Evolutionary conservation across 371 early-diverging fungal genomes (phyloP).

Genomic region (Mucor piriformis): DNA sequence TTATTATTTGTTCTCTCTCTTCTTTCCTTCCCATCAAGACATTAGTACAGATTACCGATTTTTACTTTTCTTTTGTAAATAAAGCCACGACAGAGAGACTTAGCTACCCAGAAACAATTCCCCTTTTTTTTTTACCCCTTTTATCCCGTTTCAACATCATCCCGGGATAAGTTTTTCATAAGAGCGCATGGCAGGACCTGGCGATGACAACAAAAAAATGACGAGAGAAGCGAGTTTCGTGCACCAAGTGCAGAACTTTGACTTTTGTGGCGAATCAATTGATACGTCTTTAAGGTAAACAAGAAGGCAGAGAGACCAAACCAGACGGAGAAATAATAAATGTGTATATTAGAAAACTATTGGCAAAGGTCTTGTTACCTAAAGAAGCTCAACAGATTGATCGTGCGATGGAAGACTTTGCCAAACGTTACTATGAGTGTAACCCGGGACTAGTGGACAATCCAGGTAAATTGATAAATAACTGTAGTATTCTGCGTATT

Average conservation of each 20-base stretch:
- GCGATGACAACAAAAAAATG: slow-evolving; percentile 6
- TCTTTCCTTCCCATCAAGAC: not conserved
- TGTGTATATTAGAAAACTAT: slow-evolving; percentile 61
- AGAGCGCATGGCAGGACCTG: slow-evolving; percentile 21
- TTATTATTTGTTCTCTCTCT: not conserved
- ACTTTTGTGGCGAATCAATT: slow-evolving; percentile 71
- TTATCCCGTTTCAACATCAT: not conserved
- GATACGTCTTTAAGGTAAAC: slow-evolving; percentile 72
- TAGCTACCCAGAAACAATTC: too few relatives aligned
- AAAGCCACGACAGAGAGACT: too few relatives aligned
- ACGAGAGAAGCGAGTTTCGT: slow-evolving; percentile 21
- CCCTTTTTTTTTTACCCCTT: not conserved
- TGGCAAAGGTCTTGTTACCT: slow-evolving; percentile 78
- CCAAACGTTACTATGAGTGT: slow-evolving; percentile 74
- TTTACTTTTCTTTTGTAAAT: too few relatives aligned
- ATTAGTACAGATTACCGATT: too few relatives aligned
- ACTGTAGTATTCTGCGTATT: not conserved
- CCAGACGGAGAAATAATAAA: slow-evolving; percentile 8
- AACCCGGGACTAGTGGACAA: slow-evolving; percentile 70
- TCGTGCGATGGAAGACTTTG: slow-evolving; percentile 84
- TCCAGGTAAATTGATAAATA: slow-evolving; percentile 44
- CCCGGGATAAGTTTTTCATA: not conserved
- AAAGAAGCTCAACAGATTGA: slow-evolving; percentile 93
- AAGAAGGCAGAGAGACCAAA: not conserved
- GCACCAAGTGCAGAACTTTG: slow-evolving; percentile 60